A percentile compares a stretch with the other conserved stretches of the same genome.
phyloP scores from a whole-genome alignment of 179 eudicot species.

The Dionaea muscipula region DNA sequence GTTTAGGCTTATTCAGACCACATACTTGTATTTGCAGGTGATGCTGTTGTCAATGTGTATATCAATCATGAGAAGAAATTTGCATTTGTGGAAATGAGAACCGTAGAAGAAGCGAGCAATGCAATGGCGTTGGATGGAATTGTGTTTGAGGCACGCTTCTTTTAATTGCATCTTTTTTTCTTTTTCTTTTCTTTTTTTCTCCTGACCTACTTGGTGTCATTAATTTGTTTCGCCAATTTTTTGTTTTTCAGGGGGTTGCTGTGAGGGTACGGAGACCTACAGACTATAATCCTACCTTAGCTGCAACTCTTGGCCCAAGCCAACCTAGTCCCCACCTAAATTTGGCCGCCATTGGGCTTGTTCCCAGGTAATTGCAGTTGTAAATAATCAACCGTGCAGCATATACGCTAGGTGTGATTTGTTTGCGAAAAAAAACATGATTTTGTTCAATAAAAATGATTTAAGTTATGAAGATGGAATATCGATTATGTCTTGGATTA shows the following conservation, averaged over 20 bases:
- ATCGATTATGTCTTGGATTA: no score
- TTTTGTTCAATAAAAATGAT: no score
- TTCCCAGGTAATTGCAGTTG: conserved; percentile 51
- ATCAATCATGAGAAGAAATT: conserved; percentile 95
- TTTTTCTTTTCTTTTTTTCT: not conserved
- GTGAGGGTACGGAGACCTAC: conserved; percentile 78
- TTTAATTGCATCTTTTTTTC: no score
- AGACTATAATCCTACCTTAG: conserved; percentile 78
- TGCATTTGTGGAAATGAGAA: conserved; percentile 96
- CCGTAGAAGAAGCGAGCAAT: conserved; percentile 89
- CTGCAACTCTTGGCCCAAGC: conserved; percentile 81
- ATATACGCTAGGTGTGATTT: no score
- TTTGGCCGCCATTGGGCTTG: conserved; percentile 68
- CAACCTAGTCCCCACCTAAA: conserved; percentile 69
- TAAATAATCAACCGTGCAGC: not conserved
- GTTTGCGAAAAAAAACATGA: no score
- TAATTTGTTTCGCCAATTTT: conserved; percentile 12
- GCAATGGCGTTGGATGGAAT: conserved; percentile 87
- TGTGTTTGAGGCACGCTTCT: conserved; percentile 50
- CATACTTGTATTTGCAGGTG: conserved; percentile 36
- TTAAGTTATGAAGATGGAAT: no score
- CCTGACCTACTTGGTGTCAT: conserved; percentile 5
- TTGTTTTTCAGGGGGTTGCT: conserved; percentile 53
- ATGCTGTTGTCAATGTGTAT: conserved; percentile 93
- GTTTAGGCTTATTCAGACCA: conserved; percentile 4